These are phyloP conservation scores for Malus asiatica DNA, from an alignment of 306 rosid species.

Conservation along the genomic window DNA sequence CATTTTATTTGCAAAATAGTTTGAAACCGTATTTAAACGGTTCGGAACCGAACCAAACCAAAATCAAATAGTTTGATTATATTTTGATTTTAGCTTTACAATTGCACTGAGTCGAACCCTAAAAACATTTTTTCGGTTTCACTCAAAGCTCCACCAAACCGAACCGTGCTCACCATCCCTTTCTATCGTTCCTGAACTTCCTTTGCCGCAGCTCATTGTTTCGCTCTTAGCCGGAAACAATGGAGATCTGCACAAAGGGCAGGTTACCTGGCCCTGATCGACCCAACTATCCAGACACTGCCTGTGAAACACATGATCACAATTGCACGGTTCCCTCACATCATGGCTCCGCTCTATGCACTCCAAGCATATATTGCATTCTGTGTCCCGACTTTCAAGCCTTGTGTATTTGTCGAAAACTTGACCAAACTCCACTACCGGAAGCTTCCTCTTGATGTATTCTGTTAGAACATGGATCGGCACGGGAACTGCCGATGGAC, in stretches of 20 bases:
- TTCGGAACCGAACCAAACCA: too few species aligned
- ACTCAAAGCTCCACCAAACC: background rate
- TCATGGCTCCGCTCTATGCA: conserved; percentile 20
- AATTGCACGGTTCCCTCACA: conserved; percentile 15
- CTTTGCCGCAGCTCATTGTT: background rate
- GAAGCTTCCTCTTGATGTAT: conserved; percentile 19
- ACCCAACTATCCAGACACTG: conserved; percentile 29
- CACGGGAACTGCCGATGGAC: conserved; percentile 6
- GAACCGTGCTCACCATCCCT: background rate
- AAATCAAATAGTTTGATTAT: too few species aligned
- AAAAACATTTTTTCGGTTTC: too few species aligned
- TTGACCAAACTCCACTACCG: background rate
- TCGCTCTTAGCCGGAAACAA: background rate
- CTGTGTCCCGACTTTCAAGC: background rate
- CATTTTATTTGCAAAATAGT: too few species aligned
- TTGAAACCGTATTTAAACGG: too few species aligned
- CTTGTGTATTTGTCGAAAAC: background rate
- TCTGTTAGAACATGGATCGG: conserved; percentile 15
- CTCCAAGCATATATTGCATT: conserved; percentile 19
- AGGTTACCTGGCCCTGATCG: conserved; percentile 15
- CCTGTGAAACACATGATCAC: conserved; percentile 26
- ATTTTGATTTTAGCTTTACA: too few species aligned
- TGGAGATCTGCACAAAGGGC: conserved; percentile 33
- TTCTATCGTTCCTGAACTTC: background rate
- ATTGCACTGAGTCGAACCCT: too few species aligned